Evolutionary conservation across 345 rosid species (phyloP).

Genomic region (Leavenworthia alabamica): DNA sequence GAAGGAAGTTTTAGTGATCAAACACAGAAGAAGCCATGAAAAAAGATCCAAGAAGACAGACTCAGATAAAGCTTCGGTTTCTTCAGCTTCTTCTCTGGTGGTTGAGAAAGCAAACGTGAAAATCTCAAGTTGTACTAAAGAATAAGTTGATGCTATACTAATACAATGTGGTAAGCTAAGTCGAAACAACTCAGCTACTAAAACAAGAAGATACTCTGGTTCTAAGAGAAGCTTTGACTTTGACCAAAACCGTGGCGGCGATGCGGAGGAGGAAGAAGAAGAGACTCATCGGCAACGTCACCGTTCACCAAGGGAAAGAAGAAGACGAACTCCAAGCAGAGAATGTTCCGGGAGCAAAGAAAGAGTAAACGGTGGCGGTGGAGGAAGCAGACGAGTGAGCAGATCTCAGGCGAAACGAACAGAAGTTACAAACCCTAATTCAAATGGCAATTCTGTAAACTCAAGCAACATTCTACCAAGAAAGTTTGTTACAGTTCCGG

Average conservation of each 20-base stretch:
- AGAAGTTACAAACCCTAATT: conserved; percentile 21
- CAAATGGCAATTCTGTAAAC: conserved; percentile 9
- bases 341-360: conserved; percentile 66
- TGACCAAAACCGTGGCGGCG: conserved; percentile 31
- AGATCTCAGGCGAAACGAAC: conserved; percentile 72
- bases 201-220: conserved; percentile 58
- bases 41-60: conserved; percentile 32
- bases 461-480: conserved; percentile 36
- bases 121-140: conserved; percentile 27
- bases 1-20: conserved; percentile 52
- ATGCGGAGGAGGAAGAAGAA: conserved; percentile 27
- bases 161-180: conserved; percentile 90
- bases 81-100: not conserved
- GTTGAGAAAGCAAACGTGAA: conserved; percentile 19
- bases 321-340: conserved; percentile 90
- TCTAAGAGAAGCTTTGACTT: conserved; percentile 84
- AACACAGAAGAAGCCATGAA: conserved; percentile 71
- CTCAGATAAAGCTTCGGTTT: conserved; percentile 3
- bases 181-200: conserved; percentile 53
- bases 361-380: conserved; percentile 25
- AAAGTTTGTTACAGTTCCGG: conserved; percentile 78
- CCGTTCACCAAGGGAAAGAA: conserved; percentile 46
- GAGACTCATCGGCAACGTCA: conserved; percentile 37
- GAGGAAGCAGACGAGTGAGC: conserved; percentile 57
- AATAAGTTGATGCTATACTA: conserved; percentile 83